A percentile compares a stretch with the other conserved stretches of the same genome.
phyloP scores from a whole-genome alignment of 495 filamentous ascomycete species.

The Aspergillus kassunensis region DNA sequence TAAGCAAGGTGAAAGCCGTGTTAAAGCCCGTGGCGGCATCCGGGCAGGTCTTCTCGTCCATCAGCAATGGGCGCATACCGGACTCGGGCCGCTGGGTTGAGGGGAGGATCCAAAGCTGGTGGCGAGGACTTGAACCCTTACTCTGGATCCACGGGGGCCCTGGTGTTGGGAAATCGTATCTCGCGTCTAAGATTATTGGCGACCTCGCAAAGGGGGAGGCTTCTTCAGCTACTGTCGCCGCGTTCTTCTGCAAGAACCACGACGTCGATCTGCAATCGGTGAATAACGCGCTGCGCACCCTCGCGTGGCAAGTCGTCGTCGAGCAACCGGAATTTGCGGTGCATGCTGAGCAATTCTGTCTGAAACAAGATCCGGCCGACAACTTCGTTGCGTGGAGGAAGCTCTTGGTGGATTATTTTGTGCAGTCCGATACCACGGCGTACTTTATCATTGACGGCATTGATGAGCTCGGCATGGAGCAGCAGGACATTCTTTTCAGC shows the following conservation, averaged over 20 bases:
- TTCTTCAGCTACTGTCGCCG: constrained; percentile 21
- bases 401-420: neutral
- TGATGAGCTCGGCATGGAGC: neutral
- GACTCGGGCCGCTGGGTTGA: neutral
- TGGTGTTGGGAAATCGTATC: constrained; percentile 31
- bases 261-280: constrained; percentile 25
- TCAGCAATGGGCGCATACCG: neutral
- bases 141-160: constrained; percentile 31
- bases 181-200: constrained; percentile 25
- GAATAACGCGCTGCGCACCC: constrained; percentile 24
- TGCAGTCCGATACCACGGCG: neutral
- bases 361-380: neutral
- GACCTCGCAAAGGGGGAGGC: constrained; percentile 1
- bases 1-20: neutral
- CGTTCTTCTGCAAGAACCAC: constrained; percentile 30
- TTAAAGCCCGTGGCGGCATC: neutral
- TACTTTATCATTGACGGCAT: neutral
- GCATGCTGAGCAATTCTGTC: neutral
- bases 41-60: neutral
- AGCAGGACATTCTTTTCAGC: neutral
- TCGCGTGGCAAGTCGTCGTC: constrained; percentile 27
- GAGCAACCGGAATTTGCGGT: neutral
- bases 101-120: neutral
- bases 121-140: constrained; percentile 10
- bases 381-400: neutral